A percentile compares a stretch with the other conserved stretches of the same genome.
These are phyloP conservation scores for Verticillium tricorpus DNA, from an alignment of 2,329 filamentous ascomycete genomes.

Conservation along the genomic window DNA sequence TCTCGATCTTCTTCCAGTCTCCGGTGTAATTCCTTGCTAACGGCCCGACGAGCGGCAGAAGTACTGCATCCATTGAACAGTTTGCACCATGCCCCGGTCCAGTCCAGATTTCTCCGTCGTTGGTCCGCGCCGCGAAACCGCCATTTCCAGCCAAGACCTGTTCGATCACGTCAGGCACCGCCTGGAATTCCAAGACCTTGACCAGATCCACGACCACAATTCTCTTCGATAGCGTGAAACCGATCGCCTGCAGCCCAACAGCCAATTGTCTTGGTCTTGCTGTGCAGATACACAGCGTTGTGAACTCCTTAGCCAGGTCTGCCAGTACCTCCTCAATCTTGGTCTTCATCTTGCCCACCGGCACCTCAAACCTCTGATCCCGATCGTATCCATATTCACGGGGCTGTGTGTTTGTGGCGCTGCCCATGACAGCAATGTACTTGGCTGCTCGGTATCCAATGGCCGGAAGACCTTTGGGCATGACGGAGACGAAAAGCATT, in stretches of 20 bases:
- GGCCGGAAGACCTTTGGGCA: neutral
- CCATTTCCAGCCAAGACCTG: constrained; percentile 1
- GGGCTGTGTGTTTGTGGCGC: neutral
- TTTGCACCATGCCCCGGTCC: neutral
- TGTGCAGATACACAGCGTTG: neutral
- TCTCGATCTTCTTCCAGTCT: neutral
- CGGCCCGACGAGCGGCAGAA: constrained; percentile 4
- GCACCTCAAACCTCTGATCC: neutral
- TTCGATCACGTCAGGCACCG: constrained; percentile 1
- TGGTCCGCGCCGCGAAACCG: neutral
- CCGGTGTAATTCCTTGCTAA: constrained; percentile 1
- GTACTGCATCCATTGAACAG: neutral
- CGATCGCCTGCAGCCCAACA: neutral
- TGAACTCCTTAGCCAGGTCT: neutral
- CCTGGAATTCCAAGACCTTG: constrained; percentile 8
- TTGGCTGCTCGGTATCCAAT: neutral
- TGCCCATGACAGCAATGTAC: neutral
- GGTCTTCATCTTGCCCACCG: neutral
- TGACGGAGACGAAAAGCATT: neutral
- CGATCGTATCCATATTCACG: neutral
- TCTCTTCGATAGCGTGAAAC: constrained; percentile 1
- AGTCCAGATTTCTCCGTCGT: neutral
- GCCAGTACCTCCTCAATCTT: neutral
- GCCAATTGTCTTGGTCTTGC: neutral
- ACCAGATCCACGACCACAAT: constrained; percentile 4